Evolutionary conservation across 345 rosid species (phyloP), one percentile per base, ranked within the genome.

Genomic region (Lepidium didymum): DNA sequence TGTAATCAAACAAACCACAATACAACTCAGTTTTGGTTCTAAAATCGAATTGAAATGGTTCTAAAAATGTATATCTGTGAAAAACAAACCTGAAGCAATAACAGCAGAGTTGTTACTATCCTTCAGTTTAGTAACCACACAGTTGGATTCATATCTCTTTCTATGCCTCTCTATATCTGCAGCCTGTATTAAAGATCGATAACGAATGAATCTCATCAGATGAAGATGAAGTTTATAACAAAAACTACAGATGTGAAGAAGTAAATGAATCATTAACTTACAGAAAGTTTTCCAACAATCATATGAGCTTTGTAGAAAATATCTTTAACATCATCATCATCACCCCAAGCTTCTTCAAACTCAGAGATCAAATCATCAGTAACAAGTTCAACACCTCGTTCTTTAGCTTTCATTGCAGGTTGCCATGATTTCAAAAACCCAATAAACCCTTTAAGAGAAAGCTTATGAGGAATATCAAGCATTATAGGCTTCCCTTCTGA

Each of bases 331-430:
- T 73, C 72, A 58, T 73, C 72, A 18, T 73, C 72, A 73, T 73
- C 77, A 66, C 72, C 77, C 77, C 77, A 73, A 66, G 77, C 77
- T 14, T 66, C 77, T 59, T 73, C 72, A 52, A 73, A 73, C 5
- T 43, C n/a, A 5, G 25, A 42, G 40, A 73, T 66, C 50, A 73
- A 5, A 43, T 66, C 72, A 50, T 66, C 67, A 13, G 72, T 73
- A 0, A 73, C 72, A 52, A 73, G 77, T 34, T 73, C 77, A 23
- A 73, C 77, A 0, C 77, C 77, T 41, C 68, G 7, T 52, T 73
- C 77, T 59, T 73, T 73, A 43, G 77, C 77, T 65, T 73, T 73
- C 77, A 73, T 57, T 2, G 71, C 70, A 5, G 77, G 77, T 11
- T 73, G 71, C 77, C 77, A 73, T 19, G 77, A 64, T 57, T 45